phyloP scores from a whole-genome alignment of 1,284 basidiomycete genomes.

The Xerocomus tenax region DNA sequence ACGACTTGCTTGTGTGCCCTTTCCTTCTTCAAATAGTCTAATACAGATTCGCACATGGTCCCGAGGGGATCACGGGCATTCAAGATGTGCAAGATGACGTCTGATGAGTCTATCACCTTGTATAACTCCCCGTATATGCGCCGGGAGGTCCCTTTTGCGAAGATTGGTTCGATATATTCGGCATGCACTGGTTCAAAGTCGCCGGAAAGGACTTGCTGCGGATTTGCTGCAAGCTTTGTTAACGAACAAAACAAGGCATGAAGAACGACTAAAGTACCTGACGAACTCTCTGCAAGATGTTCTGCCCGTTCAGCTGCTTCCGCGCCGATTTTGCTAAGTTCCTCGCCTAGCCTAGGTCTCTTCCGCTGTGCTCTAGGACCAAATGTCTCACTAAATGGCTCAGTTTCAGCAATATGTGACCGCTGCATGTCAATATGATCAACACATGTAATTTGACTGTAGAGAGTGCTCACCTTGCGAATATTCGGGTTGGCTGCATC shows the following conservation, averaged over 20 bases:
- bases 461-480: conserved; percentile 53
- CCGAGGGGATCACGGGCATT: conserved; percentile 95
- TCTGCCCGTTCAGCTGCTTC: conserved; percentile 26
- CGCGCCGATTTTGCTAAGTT: conserved; percentile 64
- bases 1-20: conserved; percentile 97
- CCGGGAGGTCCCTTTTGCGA: conserved; percentile 84
- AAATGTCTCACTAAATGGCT: conserved; percentile 87
- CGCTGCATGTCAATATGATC: conserved; percentile 40
- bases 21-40: conserved; percentile 92
- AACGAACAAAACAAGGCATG: conserved; percentile 18
- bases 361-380: conserved; percentile 92
- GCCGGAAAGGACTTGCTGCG: conserved; percentile 16
- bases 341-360: conserved; percentile 76
- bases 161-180: conserved; percentile 78
- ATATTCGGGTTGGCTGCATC: conserved; percentile 72
- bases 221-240: conserved; percentile 9
- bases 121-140: conserved; percentile 98
- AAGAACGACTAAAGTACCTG: conserved; percentile 11
- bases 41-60: conserved; percentile 92
- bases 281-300: conserved; percentile 5
- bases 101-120: conserved; percentile 98
- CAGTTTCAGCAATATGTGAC: conserved; percentile 87
- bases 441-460: not conserved
- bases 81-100: conserved; percentile 92
- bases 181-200: conserved; percentile 53